Evolutionary conservation across 768 basidiomycete genomes (phyloP).

Genomic region (Candolleomyces aberdarensis): DNA sequence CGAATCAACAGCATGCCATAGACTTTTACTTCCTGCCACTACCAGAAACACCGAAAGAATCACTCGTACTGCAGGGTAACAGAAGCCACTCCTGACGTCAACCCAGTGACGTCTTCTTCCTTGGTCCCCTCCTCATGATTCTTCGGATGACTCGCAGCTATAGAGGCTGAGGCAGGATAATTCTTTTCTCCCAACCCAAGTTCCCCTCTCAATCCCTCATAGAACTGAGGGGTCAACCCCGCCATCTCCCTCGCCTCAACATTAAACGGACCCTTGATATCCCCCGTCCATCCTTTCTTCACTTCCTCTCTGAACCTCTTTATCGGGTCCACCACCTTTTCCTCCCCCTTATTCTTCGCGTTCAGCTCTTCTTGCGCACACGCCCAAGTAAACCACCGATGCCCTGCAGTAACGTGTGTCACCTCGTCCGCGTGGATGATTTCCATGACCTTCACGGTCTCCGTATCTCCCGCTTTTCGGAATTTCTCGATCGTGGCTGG

Average conservation of each 20-base stretch:
- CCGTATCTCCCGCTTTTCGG: slow-evolving; percentile 58
- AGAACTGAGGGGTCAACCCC: slow-evolving; percentile 69
- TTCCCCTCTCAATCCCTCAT: slow-evolving; percentile 67
- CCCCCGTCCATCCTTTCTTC: slow-evolving; percentile 63
- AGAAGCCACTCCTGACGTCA: no score
- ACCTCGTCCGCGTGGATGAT: slow-evolving; percentile 82
- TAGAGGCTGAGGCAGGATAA: no score
- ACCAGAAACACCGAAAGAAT: no score
- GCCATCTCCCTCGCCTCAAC: slow-evolving; percentile 68
- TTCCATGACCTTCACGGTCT: slow-evolving; percentile 67
- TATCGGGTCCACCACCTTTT: slow-evolving; percentile 48
- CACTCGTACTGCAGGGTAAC: no score
- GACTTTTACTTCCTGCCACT: no score
- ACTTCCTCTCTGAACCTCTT: slow-evolving; percentile 70
- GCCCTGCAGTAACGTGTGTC: slow-evolving; percentile 78
- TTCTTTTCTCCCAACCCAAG: slow-evolving; percentile 30
- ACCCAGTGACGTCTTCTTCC: no score
- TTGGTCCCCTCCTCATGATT: no score
- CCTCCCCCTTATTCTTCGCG: slow-evolving; percentile 1
- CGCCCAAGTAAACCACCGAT: slow-evolving; percentile 81
- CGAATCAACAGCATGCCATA: no score
- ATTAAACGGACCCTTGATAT: slow-evolving; percentile 83
- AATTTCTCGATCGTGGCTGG: slow-evolving; percentile 76
- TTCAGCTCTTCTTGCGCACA: slow-evolving; percentile 45
- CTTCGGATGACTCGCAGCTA: no score